Percentiles rank a stretch among this genome's conserved stretches.
These are phyloP conservation scores for Vinca minor DNA, from an alignment of 257 asterid genomes.

Conservation along the genomic window DNA sequence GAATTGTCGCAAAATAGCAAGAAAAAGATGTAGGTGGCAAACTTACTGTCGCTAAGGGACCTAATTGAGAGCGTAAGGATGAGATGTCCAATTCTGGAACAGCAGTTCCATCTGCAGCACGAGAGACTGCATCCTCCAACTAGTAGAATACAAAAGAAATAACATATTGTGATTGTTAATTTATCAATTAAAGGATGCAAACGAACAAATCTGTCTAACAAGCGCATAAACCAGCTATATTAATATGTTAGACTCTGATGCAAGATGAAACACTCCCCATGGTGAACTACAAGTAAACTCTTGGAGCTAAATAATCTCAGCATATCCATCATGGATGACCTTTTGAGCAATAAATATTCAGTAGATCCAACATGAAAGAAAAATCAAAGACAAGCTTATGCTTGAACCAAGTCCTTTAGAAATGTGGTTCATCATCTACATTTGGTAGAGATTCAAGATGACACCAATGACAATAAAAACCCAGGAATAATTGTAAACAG, in stretches of 20 bases:
- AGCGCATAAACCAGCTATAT: neutral
- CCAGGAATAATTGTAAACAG: neutral
- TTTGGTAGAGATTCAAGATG: neutral
- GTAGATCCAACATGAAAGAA: neutral
- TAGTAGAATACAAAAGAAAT: constrained; percentile 22
- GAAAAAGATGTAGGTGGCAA: constrained; percentile 15
- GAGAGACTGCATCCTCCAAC: constrained; percentile 86
- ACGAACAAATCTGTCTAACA: neutral
- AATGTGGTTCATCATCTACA: neutral
- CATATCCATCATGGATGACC: neutral
- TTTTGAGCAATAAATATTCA: neutral
- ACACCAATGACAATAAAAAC: neutral
- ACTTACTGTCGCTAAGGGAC: constrained; percentile 87
- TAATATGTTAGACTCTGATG: neutral
- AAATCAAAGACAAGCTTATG: neutral
- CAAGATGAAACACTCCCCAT: neutral
- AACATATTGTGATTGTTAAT: neutral
- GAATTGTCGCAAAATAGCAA: constrained; percentile 17
- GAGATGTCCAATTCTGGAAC: constrained; percentile 70
- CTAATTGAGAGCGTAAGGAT: constrained; percentile 76
- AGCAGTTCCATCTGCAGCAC: constrained; percentile 73
- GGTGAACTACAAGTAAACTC: neutral
- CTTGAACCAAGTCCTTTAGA: neutral
- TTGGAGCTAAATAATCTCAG: neutral
- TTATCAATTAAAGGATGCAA: neutral